Percentiles rank a stretch among this genome's conserved stretches.
phyloP scores from a whole-genome alignment of 2,329 filamentous ascomycete genomes.

The Zasmidium cellare region DNA sequence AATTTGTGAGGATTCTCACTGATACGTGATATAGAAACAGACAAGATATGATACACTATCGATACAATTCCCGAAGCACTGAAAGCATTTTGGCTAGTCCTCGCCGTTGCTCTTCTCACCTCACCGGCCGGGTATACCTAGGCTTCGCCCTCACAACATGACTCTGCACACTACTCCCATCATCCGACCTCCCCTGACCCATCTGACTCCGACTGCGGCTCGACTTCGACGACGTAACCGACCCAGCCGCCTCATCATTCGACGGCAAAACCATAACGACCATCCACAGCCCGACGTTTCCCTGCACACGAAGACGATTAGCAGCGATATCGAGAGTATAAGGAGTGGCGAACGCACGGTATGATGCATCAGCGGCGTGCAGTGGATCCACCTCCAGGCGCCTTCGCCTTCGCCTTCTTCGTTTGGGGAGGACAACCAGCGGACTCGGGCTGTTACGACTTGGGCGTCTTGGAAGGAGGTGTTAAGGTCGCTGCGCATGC shows the following conservation, averaged over 20 bases:
- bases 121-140: too few species aligned
- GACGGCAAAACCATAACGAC: slow-evolving; percentile 14
- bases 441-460: slow-evolving; percentile 9
- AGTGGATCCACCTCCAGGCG: slow-evolving; percentile 9
- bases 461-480: slow-evolving; percentile 8
- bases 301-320: slow-evolving; percentile 29
- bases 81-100: too few species aligned
- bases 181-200: too few species aligned
- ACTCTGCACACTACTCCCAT: too few species aligned
- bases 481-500: slow-evolving; percentile 11
- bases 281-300: slow-evolving; percentile 50
- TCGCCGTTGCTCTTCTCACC: too few species aligned
- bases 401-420: slow-evolving; percentile 8
- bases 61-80: too few species aligned
- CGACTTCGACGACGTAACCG: not conserved
- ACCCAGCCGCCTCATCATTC: slow-evolving; percentile 1
- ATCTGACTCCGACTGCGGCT: not conserved
- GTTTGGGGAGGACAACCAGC: slow-evolving; percentile 1
- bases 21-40: too few species aligned
- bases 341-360: not conserved
- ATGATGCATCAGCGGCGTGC: slow-evolving; percentile 12
- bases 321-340: not conserved
- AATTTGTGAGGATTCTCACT: too few species aligned
- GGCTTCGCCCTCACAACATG: too few species aligned
- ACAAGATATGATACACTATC: too few species aligned